Evolutionary conservation across 2,329 filamentous ascomycete species (phyloP).

Genomic region (Parastagonospora avenae): DNA sequence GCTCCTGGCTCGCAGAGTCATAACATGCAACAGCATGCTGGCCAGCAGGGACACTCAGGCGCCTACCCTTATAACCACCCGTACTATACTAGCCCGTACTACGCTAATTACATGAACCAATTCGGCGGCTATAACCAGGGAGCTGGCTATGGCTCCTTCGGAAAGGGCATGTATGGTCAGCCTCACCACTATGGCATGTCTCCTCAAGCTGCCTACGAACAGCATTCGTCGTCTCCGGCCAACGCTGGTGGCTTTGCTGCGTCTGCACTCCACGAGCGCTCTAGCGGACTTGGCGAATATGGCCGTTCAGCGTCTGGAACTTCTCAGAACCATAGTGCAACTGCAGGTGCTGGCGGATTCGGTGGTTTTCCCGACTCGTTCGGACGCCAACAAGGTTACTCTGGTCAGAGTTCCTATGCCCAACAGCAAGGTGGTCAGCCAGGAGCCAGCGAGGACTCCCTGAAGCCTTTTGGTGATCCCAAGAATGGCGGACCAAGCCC

Average conservation of each 20-base stretch:
- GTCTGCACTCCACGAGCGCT: slow-evolving; percentile 54
- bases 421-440: slow-evolving; percentile 59
- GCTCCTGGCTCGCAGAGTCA: slow-evolving; percentile 55
- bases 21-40: slow-evolving; percentile 50
- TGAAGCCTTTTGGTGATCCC: slow-evolving; percentile 63
- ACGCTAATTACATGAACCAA: slow-evolving; percentile 67
- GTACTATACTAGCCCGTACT: slow-evolving; percentile 67
- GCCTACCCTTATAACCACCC: slow-evolving; percentile 59
- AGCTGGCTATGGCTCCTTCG: slow-evolving; percentile 57
- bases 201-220: slow-evolving; percentile 63
- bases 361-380: slow-evolving; percentile 64
- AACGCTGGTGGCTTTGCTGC: slow-evolving; percentile 60
- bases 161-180: slow-evolving; percentile 67
- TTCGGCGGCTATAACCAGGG: slow-evolving; percentile 60
- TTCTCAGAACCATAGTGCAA: slow-evolving; percentile 58
- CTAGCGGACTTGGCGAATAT: slow-evolving; percentile 63
- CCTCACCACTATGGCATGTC: slow-evolving; percentile 65
- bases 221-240: slow-evolving; percentile 67
- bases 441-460: slow-evolving; percentile 55
- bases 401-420: slow-evolving; percentile 54
- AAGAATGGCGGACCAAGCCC: slow-evolving; percentile 65
- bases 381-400: slow-evolving; percentile 63
- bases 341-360: slow-evolving; percentile 56
- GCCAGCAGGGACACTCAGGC: slow-evolving; percentile 51
- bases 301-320: slow-evolving; percentile 64